These are phyloP conservation scores for Picea glauca DNA, from an alignment of 75 land plant species.

Conservation along the genomic window DNA sequence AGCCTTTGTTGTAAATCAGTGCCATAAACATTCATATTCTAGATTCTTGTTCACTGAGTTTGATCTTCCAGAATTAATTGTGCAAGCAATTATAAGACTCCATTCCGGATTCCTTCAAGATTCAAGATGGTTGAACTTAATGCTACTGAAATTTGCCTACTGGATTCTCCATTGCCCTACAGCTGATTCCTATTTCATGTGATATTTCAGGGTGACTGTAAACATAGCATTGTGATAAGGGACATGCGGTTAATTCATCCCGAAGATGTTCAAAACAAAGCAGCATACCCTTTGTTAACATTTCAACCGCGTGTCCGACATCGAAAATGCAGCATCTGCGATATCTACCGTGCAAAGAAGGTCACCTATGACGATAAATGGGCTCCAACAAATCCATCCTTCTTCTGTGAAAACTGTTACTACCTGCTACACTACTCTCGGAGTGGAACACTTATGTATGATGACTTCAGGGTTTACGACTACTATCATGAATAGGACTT, in stretches of 20 bases:
- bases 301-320: slow-evolving; percentile 43
- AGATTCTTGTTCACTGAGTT: background rate
- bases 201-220: slow-evolving; percentile 81
- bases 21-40: background rate
- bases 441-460: slow-evolving; percentile 52
- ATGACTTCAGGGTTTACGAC: slow-evolving; percentile 61
- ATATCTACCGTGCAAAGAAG: slow-evolving; percentile 64
- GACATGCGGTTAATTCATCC: slow-evolving; percentile 83
- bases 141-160: background rate
- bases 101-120: background rate
- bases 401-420: slow-evolving; percentile 89
- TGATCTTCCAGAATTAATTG: background rate
- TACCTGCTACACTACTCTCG: slow-evolving; percentile 63
- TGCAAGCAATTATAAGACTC: background rate
- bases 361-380: slow-evolving; percentile 86
- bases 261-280: slow-evolving; percentile 64
- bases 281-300: slow-evolving; percentile 66
- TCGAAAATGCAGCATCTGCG: slow-evolving; percentile 77
- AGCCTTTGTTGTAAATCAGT: background rate
- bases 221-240: slow-evolving; percentile 75
- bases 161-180: background rate
- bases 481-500: slow-evolving; percentile 36
- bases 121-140: background rate
- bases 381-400: slow-evolving; percentile 77
- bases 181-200: background rate